Evolutionary conservation across 1,284 basidiomycete genomes (phyloP), one percentile per base, ranked within the genome.

Genomic region (Sphagnurus paluster): DNA sequence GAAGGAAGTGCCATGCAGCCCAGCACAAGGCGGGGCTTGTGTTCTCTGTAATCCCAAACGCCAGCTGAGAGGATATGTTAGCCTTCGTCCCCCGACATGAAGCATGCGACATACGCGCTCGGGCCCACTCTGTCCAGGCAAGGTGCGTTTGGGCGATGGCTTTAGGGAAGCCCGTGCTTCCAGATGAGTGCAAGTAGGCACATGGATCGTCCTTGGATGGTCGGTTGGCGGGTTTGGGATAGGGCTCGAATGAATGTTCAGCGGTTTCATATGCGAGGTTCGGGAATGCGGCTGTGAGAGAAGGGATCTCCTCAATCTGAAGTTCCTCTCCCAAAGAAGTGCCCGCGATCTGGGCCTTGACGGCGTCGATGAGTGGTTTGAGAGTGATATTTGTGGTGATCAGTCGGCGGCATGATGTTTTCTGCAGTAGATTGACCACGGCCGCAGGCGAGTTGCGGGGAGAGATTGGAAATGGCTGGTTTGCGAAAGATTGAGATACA

Each of bases 391-490:
- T 20, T 0, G 67, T 58, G 3, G 63, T 58, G 1, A 65, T 33
- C 14, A 72, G 49, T 10, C 56, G 58, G 5, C 52, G 51, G 13
- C 67, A 69, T 2, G 48, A 46, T 0, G 60, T 62, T 34, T 56
- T 61, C 25, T 50, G 50, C 38, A 70, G 58, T 44, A 70, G 48
- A 41, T 59, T 50, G 0, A 59, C 49, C 11, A 70, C 35, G 0
- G 67, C 68, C 0, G 54, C 49, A 0, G 56, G 52, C 0, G 66
- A 59, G 21, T 70, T 70, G 16, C 69, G 55, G 1, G 59, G 56
- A 3, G 68, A 70, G 1, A 58, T 59, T 0, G 57, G 60, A 35
- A 71, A 71, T 2, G 68, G 68, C 67, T 69, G 24, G 11, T n/a
- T n/a, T n/a, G n/a, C n/a, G n/a, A n/a, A n/a, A n/a, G 19, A 8